A percentile compares a stretch with the other conserved stretches of the same genome.
Evolutionary conservation across 2,329 filamentous ascomycete genomes (phyloP).

Genomic region (Hypocrella siamensis): DNA sequence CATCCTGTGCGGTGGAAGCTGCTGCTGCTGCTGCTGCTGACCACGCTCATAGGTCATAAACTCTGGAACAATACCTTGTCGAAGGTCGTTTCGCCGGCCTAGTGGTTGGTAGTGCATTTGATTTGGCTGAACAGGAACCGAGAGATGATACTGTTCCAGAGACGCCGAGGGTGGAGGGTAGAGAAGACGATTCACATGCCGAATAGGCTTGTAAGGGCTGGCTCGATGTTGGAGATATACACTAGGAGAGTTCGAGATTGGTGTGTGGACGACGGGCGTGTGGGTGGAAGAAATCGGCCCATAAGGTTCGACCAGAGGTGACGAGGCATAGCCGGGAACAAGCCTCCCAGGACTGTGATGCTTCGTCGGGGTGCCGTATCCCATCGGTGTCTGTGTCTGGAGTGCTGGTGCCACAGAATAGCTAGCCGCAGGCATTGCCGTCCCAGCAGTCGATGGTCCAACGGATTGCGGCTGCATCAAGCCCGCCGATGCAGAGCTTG

Average conservation of each 20-base stretch:
- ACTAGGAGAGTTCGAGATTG: slow-evolving; percentile 68
- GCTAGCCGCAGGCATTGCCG: slow-evolving; percentile 8
- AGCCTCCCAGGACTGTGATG: slow-evolving; percentile 34
- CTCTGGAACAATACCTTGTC: slow-evolving; percentile 56
- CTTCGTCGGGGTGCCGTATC: slow-evolving; percentile 36
- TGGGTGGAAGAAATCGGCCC: slow-evolving; percentile 34
- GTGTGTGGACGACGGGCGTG: slow-evolving; percentile 42
- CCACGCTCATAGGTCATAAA: slow-evolving; percentile 25
- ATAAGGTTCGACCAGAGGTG: slow-evolving; percentile 50
- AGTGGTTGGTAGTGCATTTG: slow-evolving; percentile 76
- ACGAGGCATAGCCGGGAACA: slow-evolving; percentile 36
- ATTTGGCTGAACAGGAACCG: slow-evolving; percentile 40
- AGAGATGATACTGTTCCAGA: slow-evolving; percentile 56
- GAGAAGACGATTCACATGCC: slow-evolving; percentile 78
- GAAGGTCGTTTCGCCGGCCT: slow-evolving; percentile 51
- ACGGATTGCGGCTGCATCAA: slow-evolving; percentile 20
- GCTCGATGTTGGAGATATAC: slow-evolving; percentile 76
- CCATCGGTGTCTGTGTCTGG: slow-evolving; percentile 14
- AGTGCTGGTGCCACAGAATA: slow-evolving; percentile 9
- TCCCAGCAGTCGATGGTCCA: slow-evolving; percentile 10
- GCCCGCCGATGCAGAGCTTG: slow-evolving; percentile 23
- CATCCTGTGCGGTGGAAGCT: slow-evolving; percentile 9
- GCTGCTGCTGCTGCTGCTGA: slow-evolving; percentile 11
- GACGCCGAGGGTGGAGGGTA: slow-evolving; percentile 73
- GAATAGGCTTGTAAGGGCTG: slow-evolving; percentile 84